Percentiles rank a stretch among this genome's conserved stretches.
phyloP scores from a whole-genome alignment of 176 grass and related monocot species.

The Pharus latifolius region DNA sequence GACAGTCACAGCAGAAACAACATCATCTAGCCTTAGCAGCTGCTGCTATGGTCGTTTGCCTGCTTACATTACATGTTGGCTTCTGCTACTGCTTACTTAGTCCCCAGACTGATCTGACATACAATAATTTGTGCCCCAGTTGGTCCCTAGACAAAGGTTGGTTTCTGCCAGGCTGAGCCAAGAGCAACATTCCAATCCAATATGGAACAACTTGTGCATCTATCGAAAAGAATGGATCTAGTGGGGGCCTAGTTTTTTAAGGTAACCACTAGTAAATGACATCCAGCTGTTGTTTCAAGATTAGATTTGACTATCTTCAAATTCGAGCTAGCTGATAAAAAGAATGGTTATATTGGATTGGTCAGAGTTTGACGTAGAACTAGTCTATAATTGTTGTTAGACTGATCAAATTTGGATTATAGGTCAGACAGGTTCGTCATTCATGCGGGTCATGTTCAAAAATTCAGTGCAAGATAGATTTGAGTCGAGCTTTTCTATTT shows the following conservation, averaged over 20 bases:
- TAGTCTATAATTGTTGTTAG: too few species aligned
- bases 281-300: background rate
- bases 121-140: constrained; percentile 18
- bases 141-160: background rate
- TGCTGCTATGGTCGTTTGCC: background rate
- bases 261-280: background rate
- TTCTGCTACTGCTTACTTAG: background rate
- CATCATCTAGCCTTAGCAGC: background rate
- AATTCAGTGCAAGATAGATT: too few species aligned
- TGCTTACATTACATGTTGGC: background rate
- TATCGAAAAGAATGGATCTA: background rate
- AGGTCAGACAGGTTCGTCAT: too few species aligned
- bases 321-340: too few species aligned
- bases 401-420: too few species aligned
- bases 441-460: too few species aligned
- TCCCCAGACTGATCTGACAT: constrained; percentile 2
- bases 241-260: background rate
- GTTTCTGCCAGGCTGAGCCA: background rate
- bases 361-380: too few species aligned
- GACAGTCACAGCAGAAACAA: constrained; percentile 5
- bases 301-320: too few species aligned
- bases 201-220: background rate
- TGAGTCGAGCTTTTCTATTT: too few species aligned
- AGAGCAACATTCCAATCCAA: constrained; percentile 8
- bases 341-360: too few species aligned